Evolutionary conservation across 2,329 filamentous ascomycete species (phyloP).

Genomic region (Sporothrix curviconia): DNA sequence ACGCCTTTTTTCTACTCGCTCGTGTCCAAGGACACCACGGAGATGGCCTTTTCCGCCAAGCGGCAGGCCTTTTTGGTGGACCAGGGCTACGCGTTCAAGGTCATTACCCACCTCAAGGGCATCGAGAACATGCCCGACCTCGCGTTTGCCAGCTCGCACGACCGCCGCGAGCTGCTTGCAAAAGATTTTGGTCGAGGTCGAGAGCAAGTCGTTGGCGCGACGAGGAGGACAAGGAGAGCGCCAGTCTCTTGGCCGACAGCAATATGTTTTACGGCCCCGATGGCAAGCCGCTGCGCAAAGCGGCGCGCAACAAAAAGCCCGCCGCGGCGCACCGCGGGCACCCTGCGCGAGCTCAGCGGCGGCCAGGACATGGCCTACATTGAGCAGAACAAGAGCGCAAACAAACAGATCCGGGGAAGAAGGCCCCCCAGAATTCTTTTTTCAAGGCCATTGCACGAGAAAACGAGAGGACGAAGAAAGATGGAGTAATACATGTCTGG

Average conservation of each 20-base stretch:
- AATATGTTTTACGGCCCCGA: slow-evolving; percentile 30
- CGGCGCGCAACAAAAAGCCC: slow-evolving; percentile 17
- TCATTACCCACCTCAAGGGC: slow-evolving; percentile 90
- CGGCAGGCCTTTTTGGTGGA: slow-evolving; percentile 95
- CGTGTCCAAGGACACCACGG: slow-evolving; percentile 91
- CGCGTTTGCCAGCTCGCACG: slow-evolving; percentile 69
- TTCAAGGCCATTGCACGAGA: slow-evolving; percentile 61
- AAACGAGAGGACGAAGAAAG: slow-evolving; percentile 38
- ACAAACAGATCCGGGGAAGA: slow-evolving; percentile 55
- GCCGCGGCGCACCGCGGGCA: slow-evolving; percentile 77
- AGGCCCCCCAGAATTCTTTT: slow-evolving; percentile 48
- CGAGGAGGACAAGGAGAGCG: slow-evolving; percentile 27
- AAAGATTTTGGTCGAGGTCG: slow-evolving; percentile 79
- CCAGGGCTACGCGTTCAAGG: slow-evolving; percentile 97
- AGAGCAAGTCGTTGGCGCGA: slow-evolving; percentile 40
- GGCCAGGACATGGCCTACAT: slow-evolving; percentile 97
- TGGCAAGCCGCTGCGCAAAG: slow-evolving; percentile 26
- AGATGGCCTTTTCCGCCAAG: slow-evolving; percentile 97
- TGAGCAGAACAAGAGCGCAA: slow-evolving; percentile 69
- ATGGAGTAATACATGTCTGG: not conserved
- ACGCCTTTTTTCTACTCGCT: slow-evolving; percentile 98
- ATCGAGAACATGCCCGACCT: slow-evolving; percentile 78
- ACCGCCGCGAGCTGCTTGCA: slow-evolving; percentile 81
- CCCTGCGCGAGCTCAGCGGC: slow-evolving; percentile 76
- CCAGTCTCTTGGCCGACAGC: slow-evolving; percentile 29